Conservation (phyloP, 2,329 filamentous ascomycete species). For the Neonectria sp. region DNA sequence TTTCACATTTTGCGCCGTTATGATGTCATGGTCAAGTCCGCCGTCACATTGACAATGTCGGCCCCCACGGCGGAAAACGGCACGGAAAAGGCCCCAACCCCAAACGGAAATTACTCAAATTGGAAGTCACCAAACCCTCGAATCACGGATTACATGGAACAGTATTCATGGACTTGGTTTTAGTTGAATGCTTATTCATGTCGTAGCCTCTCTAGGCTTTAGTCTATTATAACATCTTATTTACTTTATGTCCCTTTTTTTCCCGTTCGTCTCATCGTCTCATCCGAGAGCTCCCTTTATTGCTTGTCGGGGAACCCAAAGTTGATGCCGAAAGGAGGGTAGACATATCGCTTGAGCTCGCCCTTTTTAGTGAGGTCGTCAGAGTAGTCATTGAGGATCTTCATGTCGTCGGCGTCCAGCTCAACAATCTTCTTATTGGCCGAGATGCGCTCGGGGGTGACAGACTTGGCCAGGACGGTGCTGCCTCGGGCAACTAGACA, state of each 20-base stretch:
- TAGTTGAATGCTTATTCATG: slow-evolving; percentile 14
- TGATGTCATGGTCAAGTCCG: slow-evolving; percentile 3
- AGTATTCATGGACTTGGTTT: not conserved
- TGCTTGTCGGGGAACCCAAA: slow-evolving; percentile 82
- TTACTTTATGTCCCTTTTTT: slow-evolving; percentile 1
- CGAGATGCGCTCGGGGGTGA: slow-evolving; percentile 77
- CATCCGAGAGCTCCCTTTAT: slow-evolving; percentile 31
- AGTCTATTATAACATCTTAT: slow-evolving; percentile 20
- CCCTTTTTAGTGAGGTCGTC: slow-evolving; percentile 63
- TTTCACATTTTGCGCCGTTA: not conserved
- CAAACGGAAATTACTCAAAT: slow-evolving; percentile 15
- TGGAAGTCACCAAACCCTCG: not conserved
- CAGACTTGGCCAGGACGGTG: slow-evolving; percentile 82
- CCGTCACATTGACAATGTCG: not conserved
- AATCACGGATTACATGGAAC: not conserved
- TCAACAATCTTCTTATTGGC: slow-evolving; percentile 78
- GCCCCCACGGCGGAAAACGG: slow-evolving; percentile 7
- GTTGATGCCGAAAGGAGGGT: slow-evolving; percentile 77
- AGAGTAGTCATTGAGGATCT: slow-evolving; percentile 72
- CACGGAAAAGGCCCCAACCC: slow-evolving; percentile 17
- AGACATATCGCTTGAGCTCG: slow-evolving; percentile 74
- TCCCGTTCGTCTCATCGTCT: slow-evolving; percentile 10
- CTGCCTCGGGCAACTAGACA: slow-evolving; percentile 74
- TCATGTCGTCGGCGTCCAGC: slow-evolving; percentile 74
- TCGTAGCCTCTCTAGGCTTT: slow-evolving; percentile 12